These are phyloP conservation scores for Vicia sativa DNA, from an alignment of 306 rosid genomes.

Conservation along the genomic window DNA sequence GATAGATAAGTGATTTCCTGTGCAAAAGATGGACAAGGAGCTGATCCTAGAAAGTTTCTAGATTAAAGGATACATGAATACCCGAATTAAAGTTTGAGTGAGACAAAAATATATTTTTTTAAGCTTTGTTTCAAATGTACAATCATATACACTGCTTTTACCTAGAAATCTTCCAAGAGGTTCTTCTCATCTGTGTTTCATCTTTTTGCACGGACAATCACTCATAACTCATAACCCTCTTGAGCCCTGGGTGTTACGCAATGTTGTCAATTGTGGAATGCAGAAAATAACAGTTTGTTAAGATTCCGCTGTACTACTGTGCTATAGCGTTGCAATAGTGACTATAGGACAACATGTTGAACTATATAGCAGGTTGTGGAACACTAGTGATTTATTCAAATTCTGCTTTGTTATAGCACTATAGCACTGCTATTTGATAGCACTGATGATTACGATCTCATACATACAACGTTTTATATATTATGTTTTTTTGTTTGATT, in stretches of 20 bases:
- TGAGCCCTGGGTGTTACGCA: background rate
- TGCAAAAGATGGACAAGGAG: background rate
- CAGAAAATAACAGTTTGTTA: too few relatives aligned
- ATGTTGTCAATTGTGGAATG: too few relatives aligned
- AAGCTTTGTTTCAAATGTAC: too few relatives aligned
- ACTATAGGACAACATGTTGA: too few relatives aligned
- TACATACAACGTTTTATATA: background rate
- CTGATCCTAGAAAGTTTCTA: background rate
- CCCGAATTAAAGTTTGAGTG: background rate
- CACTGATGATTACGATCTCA: background rate
- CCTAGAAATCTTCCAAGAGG: background rate
- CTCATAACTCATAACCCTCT: too few relatives aligned
- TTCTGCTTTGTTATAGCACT: too few relatives aligned
- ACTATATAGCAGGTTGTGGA: too few relatives aligned
- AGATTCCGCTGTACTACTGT: too few relatives aligned
- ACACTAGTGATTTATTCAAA: too few relatives aligned
- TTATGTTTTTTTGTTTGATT: conserved; percentile 24
- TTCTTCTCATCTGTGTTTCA: background rate
- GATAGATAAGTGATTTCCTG: background rate
- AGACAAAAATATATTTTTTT: too few relatives aligned
- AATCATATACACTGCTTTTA: background rate
- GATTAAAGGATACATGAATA: background rate
- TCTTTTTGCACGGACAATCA: background rate
- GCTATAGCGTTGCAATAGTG: too few relatives aligned
- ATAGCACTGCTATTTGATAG: too few relatives aligned